Percentiles rank a stretch among this genome's conserved stretches.
These are phyloP conservation scores for Crotalaria pallida DNA, from an alignment of 306 rosid species.

Conservation along the genomic window DNA sequence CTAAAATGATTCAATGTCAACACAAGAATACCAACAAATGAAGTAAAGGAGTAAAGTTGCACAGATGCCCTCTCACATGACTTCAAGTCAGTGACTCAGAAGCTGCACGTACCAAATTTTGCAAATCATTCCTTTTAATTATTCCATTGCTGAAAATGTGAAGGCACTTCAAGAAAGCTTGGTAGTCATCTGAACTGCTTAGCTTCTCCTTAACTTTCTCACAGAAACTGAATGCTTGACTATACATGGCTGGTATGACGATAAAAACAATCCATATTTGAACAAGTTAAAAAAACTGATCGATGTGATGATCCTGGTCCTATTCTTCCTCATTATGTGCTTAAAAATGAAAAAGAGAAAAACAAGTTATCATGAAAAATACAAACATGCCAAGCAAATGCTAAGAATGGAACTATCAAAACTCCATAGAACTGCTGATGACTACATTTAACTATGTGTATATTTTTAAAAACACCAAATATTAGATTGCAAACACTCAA, in stretches of 20 bases:
- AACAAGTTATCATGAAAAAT: constrained; percentile 11
- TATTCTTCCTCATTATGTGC: not conserved
- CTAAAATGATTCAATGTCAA: constrained; percentile 8
- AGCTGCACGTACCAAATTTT: constrained; percentile 66
- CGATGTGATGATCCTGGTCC: not conserved
- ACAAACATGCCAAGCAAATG: constrained; percentile 9
- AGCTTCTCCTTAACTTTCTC: constrained; percentile 90
- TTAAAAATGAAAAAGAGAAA: constrained; percentile 1
- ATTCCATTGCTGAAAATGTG: constrained; percentile 83
- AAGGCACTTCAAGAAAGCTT: constrained; percentile 81
- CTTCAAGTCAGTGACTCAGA: not conserved
- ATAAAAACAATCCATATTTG: constrained; percentile 10
- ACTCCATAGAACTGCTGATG: not conserved
- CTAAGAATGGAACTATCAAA: constrained; percentile 11
- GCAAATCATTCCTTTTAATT: constrained; percentile 79
- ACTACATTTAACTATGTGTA: not conserved
- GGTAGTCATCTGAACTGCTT: constrained; percentile 77
- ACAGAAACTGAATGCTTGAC: constrained; percentile 72
- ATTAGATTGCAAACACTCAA: not conserved
- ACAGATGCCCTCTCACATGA: not conserved
- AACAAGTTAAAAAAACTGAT: constrained; percentile 13
- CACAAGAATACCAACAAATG: constrained; percentile 13
- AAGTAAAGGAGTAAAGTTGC: constrained; percentile 2
- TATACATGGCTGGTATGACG: constrained; percentile 65
- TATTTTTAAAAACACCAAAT: not conserved